A percentile compares a stretch with the other conserved stretches of the same genome.
phyloP scores from a whole-genome alignment of 805 yeast species.

The Alloascoidea africana region DNA sequence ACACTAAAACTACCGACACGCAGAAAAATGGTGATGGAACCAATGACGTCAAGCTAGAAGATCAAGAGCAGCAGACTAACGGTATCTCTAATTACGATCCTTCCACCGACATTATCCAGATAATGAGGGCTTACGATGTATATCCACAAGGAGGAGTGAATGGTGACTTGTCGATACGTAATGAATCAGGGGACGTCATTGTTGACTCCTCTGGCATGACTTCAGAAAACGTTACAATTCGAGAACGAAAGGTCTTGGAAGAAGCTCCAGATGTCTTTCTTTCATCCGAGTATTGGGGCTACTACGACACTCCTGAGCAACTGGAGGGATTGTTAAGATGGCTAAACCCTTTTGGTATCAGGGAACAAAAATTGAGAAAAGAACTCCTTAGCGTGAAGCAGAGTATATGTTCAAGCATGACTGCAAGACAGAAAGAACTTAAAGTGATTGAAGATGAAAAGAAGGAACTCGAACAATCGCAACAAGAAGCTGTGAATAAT shows the following conservation, averaged over 20 bases:
- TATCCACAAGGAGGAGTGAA: slow-evolving; percentile 1
- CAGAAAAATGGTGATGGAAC: no score
- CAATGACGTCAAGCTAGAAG: no score
- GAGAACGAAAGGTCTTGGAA: slow-evolving; percentile 49
- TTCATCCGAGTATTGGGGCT: slow-evolving; percentile 49
- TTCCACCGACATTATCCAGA: not conserved
- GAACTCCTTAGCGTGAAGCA: slow-evolving; percentile 41
- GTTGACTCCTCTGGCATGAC: not conserved
- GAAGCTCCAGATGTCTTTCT: slow-evolving; percentile 46
- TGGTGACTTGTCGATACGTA: not conserved
- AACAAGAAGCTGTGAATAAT: slow-evolving; percentile 3
- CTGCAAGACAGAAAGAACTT: slow-evolving; percentile 40
- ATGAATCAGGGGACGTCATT: not conserved
- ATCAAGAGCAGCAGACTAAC: not conserved
- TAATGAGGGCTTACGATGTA: not conserved
- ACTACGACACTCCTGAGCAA: slow-evolving; percentile 44
- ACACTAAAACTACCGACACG: not conserved
- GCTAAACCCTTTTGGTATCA: slow-evolving; percentile 60
- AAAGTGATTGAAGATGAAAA: slow-evolving; percentile 29
- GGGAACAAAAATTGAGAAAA: slow-evolving; percentile 53
- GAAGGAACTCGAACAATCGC: slow-evolving; percentile 4
- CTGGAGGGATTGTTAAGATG: slow-evolving; percentile 41
- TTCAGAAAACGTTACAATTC: slow-evolving; percentile 2
- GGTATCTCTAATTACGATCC: not conserved
- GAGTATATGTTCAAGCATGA: slow-evolving; percentile 36